A percentile compares a stretch with the other conserved stretches of the same genome.
phyloP scores from a whole-genome alignment of 1,139 yeast genomes.

The Blastobotrys illinoisensis region DNA sequence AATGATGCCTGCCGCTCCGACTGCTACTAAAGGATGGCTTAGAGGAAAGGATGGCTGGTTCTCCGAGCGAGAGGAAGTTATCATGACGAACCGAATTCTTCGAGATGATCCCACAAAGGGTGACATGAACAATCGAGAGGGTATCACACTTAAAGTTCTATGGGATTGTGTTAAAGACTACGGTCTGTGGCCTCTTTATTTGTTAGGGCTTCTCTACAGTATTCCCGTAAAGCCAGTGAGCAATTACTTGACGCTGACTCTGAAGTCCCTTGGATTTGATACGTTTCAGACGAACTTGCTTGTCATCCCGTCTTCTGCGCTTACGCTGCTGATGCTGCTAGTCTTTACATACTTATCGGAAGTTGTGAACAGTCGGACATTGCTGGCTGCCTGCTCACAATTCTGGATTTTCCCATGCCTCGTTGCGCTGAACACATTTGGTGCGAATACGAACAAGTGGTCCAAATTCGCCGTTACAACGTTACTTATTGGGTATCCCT shows the following conservation, averaged over 20 bases:
- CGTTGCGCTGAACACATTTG: constrained; percentile 23
- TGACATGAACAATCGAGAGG: constrained; percentile 61
- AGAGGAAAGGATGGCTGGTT: constrained; percentile 54
- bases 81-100: constrained; percentile 53
- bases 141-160: constrained; percentile 40
- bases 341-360: constrained; percentile 10
- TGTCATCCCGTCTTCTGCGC: constrained; percentile 43
- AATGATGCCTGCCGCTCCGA: constrained; percentile 23
- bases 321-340: constrained; percentile 13
- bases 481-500: constrained; percentile 39
- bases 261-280: constrained; percentile 49
- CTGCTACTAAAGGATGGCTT: constrained; percentile 46
- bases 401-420: constrained; percentile 12
- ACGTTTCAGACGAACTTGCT: constrained; percentile 52
- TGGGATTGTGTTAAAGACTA: constrained; percentile 43
- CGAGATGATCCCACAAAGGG: constrained; percentile 66
- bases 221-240: constrained; percentile 39
- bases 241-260: constrained; percentile 47
- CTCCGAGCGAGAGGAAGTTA: constrained; percentile 50
- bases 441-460: constrained; percentile 44
- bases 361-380: constrained; percentile 3
- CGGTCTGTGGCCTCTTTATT: constrained; percentile 55
- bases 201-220: constrained; percentile 44
- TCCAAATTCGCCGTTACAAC: constrained; percentile 46
- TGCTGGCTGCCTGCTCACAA: background rate